These are phyloP conservation scores for Mortierella sp. DNA, from an alignment of 371 early-diverging fungal genomes.

Conservation along the genomic window DNA sequence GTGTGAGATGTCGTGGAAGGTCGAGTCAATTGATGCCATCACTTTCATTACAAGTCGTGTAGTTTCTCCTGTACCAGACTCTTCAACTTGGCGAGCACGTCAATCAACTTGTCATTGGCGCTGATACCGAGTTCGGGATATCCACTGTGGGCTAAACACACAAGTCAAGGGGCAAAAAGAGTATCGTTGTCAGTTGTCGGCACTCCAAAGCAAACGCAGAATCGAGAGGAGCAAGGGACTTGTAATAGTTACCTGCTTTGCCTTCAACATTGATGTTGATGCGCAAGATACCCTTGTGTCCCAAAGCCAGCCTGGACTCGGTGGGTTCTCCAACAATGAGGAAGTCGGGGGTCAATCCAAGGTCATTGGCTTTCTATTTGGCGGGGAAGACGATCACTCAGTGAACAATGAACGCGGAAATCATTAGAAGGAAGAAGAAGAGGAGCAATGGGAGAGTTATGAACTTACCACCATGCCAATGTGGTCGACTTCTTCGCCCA, in stretches of 20 bases:
- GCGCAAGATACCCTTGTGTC: slow-evolving; percentile 60
- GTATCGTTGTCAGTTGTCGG: neutral
- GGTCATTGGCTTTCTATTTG: slow-evolving; percentile 53
- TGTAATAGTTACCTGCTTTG: slow-evolving; percentile 54
- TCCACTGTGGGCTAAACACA: slow-evolving; percentile 52
- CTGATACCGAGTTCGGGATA: slow-evolving; percentile 57
- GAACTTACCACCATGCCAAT: slow-evolving; percentile 56
- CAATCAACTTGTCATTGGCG: slow-evolving; percentile 55
- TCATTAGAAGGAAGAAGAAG: slow-evolving; percentile 1
- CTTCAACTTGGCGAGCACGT: slow-evolving; percentile 37
- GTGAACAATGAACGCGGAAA: neutral
- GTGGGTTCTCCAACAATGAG: slow-evolving; percentile 62
- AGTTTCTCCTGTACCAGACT: slow-evolving; percentile 21
- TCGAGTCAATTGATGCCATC: no score
- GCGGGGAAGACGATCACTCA: neutral
- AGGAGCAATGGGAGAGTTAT: neutral
- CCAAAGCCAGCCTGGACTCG: slow-evolving; percentile 55
- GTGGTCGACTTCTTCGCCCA: slow-evolving; percentile 60
- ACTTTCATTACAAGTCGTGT: neutral
- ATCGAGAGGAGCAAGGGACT: no score
- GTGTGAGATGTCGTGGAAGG: no score
- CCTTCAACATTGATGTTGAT: slow-evolving; percentile 51
- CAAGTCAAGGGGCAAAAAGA: neutral
- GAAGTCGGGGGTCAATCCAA: slow-evolving; percentile 50
- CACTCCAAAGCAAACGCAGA: no score